Percentiles rank a stretch among this genome's conserved stretches.
Conservation (phyloP, 1,284 basidiomycete genomes). For the Takashimella tepidaria region DNA sequence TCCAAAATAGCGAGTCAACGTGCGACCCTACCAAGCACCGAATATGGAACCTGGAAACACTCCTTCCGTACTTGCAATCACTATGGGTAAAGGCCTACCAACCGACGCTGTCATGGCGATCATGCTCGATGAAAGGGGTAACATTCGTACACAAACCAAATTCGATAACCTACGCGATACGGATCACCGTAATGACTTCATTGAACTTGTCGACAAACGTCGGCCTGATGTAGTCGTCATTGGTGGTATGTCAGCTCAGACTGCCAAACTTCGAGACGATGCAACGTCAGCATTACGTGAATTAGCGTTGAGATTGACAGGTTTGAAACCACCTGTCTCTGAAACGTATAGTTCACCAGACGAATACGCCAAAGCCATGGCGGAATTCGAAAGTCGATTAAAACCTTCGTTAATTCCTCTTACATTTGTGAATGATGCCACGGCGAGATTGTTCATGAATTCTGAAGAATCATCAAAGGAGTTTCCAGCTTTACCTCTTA, state of each 20-base stretch:
- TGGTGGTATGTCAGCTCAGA: conserved; percentile 80
- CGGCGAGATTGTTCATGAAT: conserved; percentile 90
- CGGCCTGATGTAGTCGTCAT: conserved; percentile 85
- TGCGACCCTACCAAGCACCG: conserved; percentile 63
- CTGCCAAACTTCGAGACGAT: conserved; percentile 53
- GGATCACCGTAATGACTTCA: conserved; percentile 59
- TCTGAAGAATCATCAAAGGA: conserved; percentile 81
- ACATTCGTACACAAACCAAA: conserved; percentile 78
- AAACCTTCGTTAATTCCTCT: conserved; percentile 57
- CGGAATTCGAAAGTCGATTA: conserved; percentile 29
- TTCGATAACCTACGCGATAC: conserved; percentile 78
- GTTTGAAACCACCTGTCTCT: conserved; percentile 29
- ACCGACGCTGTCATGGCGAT: conserved; percentile 83
- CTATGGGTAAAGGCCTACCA: conserved; percentile 91
- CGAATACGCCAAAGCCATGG: conserved; percentile 29
- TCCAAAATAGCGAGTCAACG: conserved; percentile 46
- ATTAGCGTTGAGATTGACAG: conserved; percentile 28
- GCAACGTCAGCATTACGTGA: conserved; percentile 52
- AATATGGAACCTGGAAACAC: conserved; percentile 64
- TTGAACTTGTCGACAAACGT: conserved; percentile 71
- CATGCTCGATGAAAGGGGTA: conserved; percentile 80
- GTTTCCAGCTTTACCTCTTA: conserved; percentile 70
- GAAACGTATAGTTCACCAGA: conserved; percentile 35
- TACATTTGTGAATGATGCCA: conserved; percentile 82
- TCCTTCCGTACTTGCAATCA: conserved; percentile 83